Percentiles rank a stretch among this genome's conserved stretches.
Conservation (phyloP, 306 rosid genomes). For the Inga laurina region DNA sequence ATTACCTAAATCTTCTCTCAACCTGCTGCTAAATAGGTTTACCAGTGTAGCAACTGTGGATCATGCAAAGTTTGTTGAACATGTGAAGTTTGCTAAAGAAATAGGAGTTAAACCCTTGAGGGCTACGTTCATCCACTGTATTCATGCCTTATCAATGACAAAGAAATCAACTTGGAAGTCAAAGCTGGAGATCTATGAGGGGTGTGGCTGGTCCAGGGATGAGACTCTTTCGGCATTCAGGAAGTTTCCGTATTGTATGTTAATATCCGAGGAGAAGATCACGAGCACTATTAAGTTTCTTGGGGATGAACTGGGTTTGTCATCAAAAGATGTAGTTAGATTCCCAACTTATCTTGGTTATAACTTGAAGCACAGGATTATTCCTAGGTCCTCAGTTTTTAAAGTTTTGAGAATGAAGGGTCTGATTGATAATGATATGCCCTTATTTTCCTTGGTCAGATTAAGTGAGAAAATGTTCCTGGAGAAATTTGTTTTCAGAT, state of each 20-base stretch:
- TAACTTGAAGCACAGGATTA: slow-evolving; percentile 7
- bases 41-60: not conserved
- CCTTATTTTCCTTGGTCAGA: not conserved
- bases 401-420: slow-evolving; percentile 2
- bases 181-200: not conserved
- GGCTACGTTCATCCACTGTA: not conserved
- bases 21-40: not conserved
- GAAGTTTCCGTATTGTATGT: not conserved
- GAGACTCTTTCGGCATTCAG: not conserved
- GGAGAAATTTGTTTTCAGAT: not conserved
- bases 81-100: not conserved
- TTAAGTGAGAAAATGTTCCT: not conserved
- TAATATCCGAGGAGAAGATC: not conserved
- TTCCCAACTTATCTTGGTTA: not conserved
- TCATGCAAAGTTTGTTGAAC: slow-evolving; percentile 14
- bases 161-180: not conserved
- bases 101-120: not conserved
- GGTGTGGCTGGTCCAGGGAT: slow-evolving; percentile 3
- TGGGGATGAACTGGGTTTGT: not conserved
- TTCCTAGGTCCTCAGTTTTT: not conserved
- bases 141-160: not conserved
- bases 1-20: not conserved
- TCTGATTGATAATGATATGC: not conserved
- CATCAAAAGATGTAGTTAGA: not conserved
- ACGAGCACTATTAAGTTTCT: not conserved